These are phyloP conservation scores for Scalesia atractyloides DNA, from an alignment of 129 eudicot species.

Conservation along the genomic window DNA sequence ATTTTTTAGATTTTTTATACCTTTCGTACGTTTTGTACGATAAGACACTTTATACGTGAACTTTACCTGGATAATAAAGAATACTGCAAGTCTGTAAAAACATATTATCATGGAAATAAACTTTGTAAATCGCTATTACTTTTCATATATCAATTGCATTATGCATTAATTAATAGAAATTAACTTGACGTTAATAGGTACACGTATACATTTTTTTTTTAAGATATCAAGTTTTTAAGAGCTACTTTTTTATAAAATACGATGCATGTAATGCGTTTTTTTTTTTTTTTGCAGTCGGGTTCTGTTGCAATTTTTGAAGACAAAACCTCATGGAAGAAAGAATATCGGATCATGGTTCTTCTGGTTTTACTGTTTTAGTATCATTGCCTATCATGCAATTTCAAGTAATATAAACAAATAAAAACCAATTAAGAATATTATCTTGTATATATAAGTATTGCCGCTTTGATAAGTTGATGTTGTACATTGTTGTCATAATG, in stretches of 20 bases:
- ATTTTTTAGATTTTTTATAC: no score
- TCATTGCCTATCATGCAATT: constrained; percentile 5
- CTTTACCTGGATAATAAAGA: no score
- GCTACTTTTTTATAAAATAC: not conserved
- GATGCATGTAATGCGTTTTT: not conserved
- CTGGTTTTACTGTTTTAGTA: not conserved
- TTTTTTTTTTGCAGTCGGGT: not conserved
- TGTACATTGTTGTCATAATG: not conserved
- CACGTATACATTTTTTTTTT: not conserved
- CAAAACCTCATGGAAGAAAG: not conserved
- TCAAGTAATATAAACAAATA: not conserved
- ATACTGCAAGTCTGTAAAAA: no score
- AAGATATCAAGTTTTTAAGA: not conserved
- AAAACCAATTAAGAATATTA: not conserved
- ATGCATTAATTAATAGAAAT: not conserved
- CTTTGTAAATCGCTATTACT: no score
- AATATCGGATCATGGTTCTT: constrained; percentile 7
- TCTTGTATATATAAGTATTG: not conserved
- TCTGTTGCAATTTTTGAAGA: not conserved
- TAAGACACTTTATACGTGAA: no score
- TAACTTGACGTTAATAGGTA: not conserved
- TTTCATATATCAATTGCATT: constrained; percentile 35
- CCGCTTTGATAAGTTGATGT: not conserved
- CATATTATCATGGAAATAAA: no score
- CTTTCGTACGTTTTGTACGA: no score